phyloP scores from a whole-genome alignment of 345 rosid species.

The Brassica cretica region DNA sequence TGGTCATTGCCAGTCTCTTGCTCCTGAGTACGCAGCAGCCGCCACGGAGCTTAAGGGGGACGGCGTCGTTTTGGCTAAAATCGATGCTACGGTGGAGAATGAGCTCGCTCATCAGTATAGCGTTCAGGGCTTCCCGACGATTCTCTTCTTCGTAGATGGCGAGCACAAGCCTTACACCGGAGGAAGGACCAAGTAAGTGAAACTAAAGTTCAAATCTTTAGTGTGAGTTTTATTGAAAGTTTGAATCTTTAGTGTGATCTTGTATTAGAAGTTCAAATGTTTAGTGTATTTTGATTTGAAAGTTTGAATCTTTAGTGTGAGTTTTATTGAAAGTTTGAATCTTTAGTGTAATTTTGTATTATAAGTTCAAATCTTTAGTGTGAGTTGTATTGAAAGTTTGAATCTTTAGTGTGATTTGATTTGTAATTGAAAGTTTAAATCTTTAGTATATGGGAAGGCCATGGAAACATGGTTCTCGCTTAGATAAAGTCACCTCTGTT shows the following conservation, averaged over 20 bases:
- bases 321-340: background rate
- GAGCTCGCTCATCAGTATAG: constrained; percentile 80
- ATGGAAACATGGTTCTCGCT: too few relatives aligned
- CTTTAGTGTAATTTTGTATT: background rate
- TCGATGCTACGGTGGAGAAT: constrained; percentile 92
- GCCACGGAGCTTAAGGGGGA: constrained; percentile 81
- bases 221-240: background rate
- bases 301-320: background rate
- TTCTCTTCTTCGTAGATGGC: constrained; percentile 81
- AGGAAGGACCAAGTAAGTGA: constrained; percentile 76
- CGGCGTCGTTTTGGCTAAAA: constrained; percentile 80
- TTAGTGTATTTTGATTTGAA: background rate
- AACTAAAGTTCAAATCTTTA: background rate
- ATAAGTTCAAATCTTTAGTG: background rate
- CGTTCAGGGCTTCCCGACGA: constrained; percentile 90
- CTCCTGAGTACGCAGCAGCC: constrained; percentile 97
- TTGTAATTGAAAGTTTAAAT: background rate
- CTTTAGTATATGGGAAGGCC: background rate
- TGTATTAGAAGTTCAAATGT: background rate
- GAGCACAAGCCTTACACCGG: constrained; percentile 79
- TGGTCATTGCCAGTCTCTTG: constrained; percentile 92
- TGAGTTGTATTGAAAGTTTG: too few relatives aligned
- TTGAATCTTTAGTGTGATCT: background rate
- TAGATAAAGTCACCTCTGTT: too few relatives aligned
- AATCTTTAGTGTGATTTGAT: background rate